Percentiles rank a stretch among this genome's conserved stretches.
Conservation (phyloP, 148 eudicot genomes). For the Arbutus unedo region DNA sequence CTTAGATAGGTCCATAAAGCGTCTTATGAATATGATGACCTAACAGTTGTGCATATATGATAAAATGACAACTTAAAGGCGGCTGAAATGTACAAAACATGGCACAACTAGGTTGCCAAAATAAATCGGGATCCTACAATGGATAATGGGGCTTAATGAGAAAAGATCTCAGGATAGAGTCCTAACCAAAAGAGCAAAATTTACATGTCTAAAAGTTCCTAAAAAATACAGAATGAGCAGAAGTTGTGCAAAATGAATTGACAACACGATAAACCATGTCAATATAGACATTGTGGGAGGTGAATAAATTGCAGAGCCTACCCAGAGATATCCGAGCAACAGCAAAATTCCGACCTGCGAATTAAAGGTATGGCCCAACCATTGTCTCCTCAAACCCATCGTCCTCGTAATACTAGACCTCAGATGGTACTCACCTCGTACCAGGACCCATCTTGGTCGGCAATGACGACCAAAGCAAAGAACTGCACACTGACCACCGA, state of each 20-base stretch:
- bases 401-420: no score
- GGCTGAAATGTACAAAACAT: conserved; percentile 1
- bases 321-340: no score
- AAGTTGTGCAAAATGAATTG: neutral
- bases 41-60: neutral
- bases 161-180: neutral
- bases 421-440: no score
- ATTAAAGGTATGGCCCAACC: no score
- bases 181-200: neutral
- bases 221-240: neutral
- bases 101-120: neutral
- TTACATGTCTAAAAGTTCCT: neutral
- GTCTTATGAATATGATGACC: neutral
- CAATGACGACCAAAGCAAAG: no score
- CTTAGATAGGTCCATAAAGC: neutral
- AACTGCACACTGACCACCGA: no score
- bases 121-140: neutral
- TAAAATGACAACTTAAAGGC: neutral
- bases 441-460: no score
- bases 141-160: neutral
- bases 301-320: no score
- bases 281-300: neutral
- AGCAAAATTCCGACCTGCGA: no score
- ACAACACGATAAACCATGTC: neutral
- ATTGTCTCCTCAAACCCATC: no score